These are phyloP conservation scores for Samsoniella hepiali DNA, from an alignment of 2,329 filamentous ascomycete species.

Conservation along the genomic window DNA sequence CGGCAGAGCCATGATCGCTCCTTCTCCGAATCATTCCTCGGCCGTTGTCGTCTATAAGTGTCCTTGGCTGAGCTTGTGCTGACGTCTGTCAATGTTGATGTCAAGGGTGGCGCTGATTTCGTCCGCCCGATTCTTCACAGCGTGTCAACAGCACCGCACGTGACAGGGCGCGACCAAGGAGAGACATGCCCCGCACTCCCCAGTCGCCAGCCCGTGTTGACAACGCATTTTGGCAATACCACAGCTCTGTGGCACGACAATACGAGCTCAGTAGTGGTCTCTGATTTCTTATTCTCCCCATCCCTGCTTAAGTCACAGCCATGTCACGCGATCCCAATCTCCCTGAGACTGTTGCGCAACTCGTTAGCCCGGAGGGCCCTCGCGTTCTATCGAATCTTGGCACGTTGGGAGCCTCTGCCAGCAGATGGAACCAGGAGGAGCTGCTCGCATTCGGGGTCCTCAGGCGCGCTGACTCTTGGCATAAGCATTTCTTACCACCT, in stretches of 20 bases:
- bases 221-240: background rate
- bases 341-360: slow-evolving; percentile 1
- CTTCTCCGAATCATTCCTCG: background rate
- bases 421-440: background rate
- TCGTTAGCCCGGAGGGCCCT: background rate
- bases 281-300: background rate
- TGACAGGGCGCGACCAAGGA: background rate
- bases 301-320: background rate
- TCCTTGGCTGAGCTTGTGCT: background rate
- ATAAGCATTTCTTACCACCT: background rate
- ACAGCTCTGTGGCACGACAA: background rate
- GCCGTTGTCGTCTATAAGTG: background rate
- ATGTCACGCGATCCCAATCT: background rate
- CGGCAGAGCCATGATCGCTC: background rate
- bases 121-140: background rate
- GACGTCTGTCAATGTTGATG: background rate
- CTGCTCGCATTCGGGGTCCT: background rate
- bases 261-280: background rate
- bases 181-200: background rate
- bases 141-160: background rate
- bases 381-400: background rate
- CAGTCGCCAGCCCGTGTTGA: background rate
- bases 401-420: slow-evolving; percentile 8
- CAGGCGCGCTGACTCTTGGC: background rate
- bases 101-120: background rate